Evolutionary conservation across 139 green algal species (phyloP).

Genomic region (Tetradesmus lagerheimii): DNA sequence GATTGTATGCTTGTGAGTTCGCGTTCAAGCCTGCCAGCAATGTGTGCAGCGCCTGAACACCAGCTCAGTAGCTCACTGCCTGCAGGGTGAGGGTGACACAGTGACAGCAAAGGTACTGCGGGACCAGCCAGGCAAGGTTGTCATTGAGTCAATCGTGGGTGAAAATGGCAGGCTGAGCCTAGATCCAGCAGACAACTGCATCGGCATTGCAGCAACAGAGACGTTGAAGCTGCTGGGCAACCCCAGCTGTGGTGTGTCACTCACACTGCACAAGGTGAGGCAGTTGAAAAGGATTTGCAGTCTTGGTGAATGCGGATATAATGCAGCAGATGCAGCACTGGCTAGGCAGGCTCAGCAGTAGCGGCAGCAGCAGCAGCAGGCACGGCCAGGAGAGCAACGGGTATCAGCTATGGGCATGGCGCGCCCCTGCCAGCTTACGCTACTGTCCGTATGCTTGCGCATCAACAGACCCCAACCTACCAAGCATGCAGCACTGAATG

Average conservation of each 20-base stretch:
- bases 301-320: no score
- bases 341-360: neutral
- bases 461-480: neutral
- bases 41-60: no score
- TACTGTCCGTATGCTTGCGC: neutral
- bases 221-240: conserved; percentile 88
- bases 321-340: neutral
- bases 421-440: no score
- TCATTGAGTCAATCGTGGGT: conserved; percentile 92
- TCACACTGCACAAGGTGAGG: conserved; percentile 88
- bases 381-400: neutral
- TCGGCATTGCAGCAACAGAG: conserved; percentile 92
- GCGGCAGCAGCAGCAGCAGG: neutral
- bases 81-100: conserved; percentile 90
- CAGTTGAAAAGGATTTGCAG: no score
- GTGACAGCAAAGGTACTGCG: conserved; percentile 82
- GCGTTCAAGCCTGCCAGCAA: no score
- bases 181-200: conserved; percentile 90
- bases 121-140: conserved; percentile 77
- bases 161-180: conserved; percentile 91
- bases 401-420: no score
- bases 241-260: conserved; percentile 80
- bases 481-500: no score
- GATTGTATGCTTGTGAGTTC: no score
- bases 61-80: no score